Percentiles rank a stretch among this genome's conserved stretches.
phyloP scores from a whole-genome alignment of 352 stramenopile species.

The Bremia lactucae region DNA sequence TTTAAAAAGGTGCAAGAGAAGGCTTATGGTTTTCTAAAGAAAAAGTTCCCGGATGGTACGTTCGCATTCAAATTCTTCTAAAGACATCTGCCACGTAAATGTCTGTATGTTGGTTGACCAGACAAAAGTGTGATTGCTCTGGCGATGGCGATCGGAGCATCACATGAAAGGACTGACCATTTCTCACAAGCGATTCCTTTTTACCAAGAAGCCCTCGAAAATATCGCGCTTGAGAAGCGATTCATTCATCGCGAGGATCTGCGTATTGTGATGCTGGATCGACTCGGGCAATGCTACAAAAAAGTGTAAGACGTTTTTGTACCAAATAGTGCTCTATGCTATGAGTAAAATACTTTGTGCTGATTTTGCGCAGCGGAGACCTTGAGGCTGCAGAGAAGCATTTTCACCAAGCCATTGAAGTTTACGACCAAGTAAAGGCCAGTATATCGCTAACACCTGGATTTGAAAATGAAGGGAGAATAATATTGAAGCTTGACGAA shows the following conservation, averaged over 20 bases:
- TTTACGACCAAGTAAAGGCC: constrained; percentile 15
- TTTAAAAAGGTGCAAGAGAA: constrained; percentile 4
- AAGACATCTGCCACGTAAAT: not conserved
- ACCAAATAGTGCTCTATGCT: not conserved
- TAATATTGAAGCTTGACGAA: constrained; percentile 6
- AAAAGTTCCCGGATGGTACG: constrained; percentile 8
- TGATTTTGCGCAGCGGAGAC: constrained; percentile 1
- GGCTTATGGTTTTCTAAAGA: constrained; percentile 9
- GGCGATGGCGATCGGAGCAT: constrained; percentile 40
- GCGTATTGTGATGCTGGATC: constrained; percentile 41
- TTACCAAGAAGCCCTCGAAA: constrained; percentile 43
- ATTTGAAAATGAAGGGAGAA: constrained; percentile 1
- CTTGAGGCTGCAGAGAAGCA: constrained; percentile 6
- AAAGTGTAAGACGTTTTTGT: constrained; percentile 11
- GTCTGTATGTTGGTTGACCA: constrained; percentile 8
- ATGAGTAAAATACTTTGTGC: not conserved
- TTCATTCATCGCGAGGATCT: constrained; percentile 16
- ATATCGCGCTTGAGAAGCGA: constrained; percentile 9
- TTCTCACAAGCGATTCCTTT: constrained; percentile 29
- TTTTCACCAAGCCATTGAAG: constrained; percentile 16
- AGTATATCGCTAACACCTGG: constrained; percentile 7
- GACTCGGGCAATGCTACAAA: constrained; percentile 59
- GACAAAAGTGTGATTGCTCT: constrained; percentile 52
- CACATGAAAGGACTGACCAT: constrained; percentile 45
- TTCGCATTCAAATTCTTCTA: not conserved